phyloP scores from a whole-genome alignment of 768 basidiomycete genomes.

The Trametes coccinea region DNA sequence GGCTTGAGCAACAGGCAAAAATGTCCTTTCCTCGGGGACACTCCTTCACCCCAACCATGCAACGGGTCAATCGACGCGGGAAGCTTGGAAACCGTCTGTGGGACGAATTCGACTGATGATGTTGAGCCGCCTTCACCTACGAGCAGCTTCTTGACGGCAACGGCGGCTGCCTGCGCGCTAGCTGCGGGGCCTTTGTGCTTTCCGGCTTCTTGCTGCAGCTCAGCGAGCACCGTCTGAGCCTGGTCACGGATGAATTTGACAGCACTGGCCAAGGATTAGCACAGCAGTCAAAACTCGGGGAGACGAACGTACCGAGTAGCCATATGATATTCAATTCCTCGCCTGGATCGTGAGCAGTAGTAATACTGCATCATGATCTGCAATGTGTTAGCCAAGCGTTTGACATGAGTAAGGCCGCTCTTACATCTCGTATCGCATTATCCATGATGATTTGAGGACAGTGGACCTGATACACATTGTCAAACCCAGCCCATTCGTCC shows the following conservation, averaged over 20 bases:
- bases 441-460: constrained; percentile 80
- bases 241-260: constrained; percentile 89
- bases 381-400: constrained; percentile 8
- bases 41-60: constrained; percentile 71
- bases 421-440: constrained; percentile 75
- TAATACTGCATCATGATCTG: constrained; percentile 90
- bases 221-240: constrained; percentile 49
- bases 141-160: constrained; percentile 65
- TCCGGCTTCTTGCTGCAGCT: constrained; percentile 26
- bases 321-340: constrained; percentile 86
- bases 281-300: neutral
- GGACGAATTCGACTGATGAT: constrained; percentile 41
- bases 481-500: constrained; percentile 78
- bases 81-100: constrained; percentile 33
- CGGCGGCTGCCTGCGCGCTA: constrained; percentile 66
- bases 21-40: constrained; percentile 68
- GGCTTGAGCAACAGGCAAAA: constrained; percentile 89
- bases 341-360: constrained; percentile 72
- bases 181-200: constrained; percentile 36
- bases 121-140: constrained; percentile 47
- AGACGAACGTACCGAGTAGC: constrained; percentile 65
- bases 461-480: constrained; percentile 90
- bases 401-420: constrained; percentile 27
- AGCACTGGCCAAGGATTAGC: constrained; percentile 40
- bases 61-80: constrained; percentile 54